phyloP scores from a whole-genome alignment of 2,329 filamentous ascomycete species.

The Fusarium marasasianum region DNA sequence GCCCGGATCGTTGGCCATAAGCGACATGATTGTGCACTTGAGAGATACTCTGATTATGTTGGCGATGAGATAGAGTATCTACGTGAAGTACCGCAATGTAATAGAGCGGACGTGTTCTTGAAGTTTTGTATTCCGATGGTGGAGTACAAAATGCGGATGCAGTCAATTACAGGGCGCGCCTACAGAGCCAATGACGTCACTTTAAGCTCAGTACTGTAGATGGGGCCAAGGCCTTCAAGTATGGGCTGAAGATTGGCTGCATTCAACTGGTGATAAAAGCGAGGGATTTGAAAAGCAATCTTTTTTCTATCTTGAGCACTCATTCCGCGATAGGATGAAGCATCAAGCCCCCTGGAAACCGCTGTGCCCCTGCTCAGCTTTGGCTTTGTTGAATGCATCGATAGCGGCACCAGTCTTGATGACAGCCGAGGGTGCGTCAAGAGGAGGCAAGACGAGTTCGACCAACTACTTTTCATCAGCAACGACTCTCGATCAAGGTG shows the following conservation, averaged over 20 bases:
- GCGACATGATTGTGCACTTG: not conserved
- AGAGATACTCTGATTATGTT: not conserved
- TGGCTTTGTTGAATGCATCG: not conserved
- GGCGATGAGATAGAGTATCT: fast-evolving
- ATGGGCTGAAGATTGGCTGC: not conserved
- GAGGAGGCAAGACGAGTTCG: not conserved
- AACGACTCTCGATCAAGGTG: too few species aligned
- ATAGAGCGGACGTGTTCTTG: too few species aligned
- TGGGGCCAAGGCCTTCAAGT: not conserved
- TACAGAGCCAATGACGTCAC: not conserved
- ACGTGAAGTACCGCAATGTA: too few species aligned
- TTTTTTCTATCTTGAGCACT: too few species aligned
- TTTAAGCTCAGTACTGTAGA: too few species aligned
- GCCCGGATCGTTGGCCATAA: slow-evolving; percentile 37
- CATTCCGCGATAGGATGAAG: fast-evolving
- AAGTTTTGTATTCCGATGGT: not conserved
- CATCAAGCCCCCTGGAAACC: not conserved
- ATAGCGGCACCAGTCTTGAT: not conserved
- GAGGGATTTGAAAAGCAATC: fast-evolving
- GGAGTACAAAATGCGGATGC: not conserved
- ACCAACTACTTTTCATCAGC: not conserved
- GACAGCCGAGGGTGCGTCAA: not conserved
- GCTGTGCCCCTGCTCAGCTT: not conserved
- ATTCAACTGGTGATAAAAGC: fast-evolving
- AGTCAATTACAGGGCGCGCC: not conserved